Evolutionary conservation across 1,284 basidiomycete species (phyloP), one percentile per base, ranked within the genome.

Genomic region (Acaromyces ingoldii): DNA sequence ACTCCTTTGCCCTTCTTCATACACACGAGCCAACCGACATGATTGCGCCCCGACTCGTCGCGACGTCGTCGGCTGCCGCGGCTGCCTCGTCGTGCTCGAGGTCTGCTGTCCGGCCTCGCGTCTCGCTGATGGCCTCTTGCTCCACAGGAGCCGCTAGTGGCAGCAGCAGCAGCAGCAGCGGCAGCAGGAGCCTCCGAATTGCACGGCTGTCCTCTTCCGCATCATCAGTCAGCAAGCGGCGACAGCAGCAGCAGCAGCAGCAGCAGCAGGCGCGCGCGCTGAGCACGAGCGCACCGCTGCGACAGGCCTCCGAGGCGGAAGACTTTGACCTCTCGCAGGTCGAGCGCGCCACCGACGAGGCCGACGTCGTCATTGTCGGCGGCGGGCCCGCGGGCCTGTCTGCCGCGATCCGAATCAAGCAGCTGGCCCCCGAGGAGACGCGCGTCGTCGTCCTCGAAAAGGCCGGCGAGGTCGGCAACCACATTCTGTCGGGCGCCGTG

Each of bases 351-450:
- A 62, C 68, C 28, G 74, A 76, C 55, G 85, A 92, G 60, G 91
- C 91, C 44, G 93, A 98, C 68, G 91, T 97, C 30, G 91, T 91
- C 76, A 96, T 98, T 68, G 91, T 97, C 59, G 93, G 93, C 22
- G 92, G 83, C 13, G 95, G 93, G 1, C 93, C 93, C 2, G 91
- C 93, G 0, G 93, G 95, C 29, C 82, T 98, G 55, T 87, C 86
- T 67, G 92, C 93, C n/a, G 95, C 93, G 3, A 98, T 98, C 67
- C 82, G 89, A 29, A 80, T 98, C 53, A 96, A 95, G 79, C 92
- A 98, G 78, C 83, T 96, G 38, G 90, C 92, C 69, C 79, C 83
- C 61, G 85, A 91, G 74, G 87, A 91, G 58, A 81, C 96, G 28
- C 82, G 93, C 25, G 91, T 98, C 11, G 88, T 98, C 36, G 86